Conservation (phyloP, 2,329 filamentous ascomycete species). For the Neonectria faginata region DNA sequence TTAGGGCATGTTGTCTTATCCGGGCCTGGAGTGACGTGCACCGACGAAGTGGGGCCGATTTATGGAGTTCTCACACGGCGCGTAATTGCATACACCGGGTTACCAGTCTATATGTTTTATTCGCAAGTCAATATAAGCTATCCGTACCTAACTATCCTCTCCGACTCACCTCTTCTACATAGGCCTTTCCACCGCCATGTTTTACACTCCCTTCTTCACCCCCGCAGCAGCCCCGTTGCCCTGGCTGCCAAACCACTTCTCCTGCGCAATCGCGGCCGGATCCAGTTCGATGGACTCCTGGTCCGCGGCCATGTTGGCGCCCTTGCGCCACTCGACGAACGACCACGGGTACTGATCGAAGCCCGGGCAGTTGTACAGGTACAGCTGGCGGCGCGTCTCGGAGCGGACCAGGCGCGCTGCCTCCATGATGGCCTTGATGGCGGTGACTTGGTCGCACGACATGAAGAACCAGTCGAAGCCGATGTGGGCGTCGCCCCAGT, state of each 20-base stretch:
- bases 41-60: not conserved
- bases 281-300: not conserved
- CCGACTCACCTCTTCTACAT: not conserved
- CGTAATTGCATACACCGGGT: too few species aligned
- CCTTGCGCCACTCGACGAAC: not conserved
- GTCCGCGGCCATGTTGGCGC: not conserved
- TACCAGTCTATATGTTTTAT: too few species aligned
- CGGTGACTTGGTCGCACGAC: constrained; percentile 9
- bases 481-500: constrained; percentile 34
- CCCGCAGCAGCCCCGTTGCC: too few species aligned
- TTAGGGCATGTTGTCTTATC: constrained; percentile 29
- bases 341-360: constrained; percentile 22
- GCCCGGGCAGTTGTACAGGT: constrained; percentile 27
- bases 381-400: constrained; percentile 9
- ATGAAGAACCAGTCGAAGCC: constrained; percentile 20
- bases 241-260: not conserved
- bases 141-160: too few species aligned
- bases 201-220: not conserved
- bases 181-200: too few species aligned
- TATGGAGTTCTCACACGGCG: not conserved
- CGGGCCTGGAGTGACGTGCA: constrained; percentile 27
- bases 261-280: not conserved
- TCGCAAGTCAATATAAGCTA: too few species aligned
- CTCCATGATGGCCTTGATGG: constrained; percentile 19
- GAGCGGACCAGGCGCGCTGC: not conserved